phyloP scores from a whole-genome alignment of 2,329 filamentous ascomycete species.

The Colletotrichum echinochloae region DNA sequence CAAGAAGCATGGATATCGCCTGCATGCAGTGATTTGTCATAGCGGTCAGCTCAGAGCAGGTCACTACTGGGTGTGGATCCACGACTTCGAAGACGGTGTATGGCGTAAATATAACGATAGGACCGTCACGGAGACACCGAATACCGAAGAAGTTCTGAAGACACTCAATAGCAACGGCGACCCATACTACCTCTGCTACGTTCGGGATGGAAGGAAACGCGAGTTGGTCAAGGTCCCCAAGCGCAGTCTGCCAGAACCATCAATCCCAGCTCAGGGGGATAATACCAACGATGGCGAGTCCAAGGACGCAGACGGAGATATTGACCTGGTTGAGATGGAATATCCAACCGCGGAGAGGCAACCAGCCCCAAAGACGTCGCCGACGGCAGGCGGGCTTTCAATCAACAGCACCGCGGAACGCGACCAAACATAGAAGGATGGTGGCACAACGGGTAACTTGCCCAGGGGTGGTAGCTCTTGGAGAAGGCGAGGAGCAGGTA shows the following conservation, averaged over 20 bases:
- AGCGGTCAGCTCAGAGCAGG: conserved; percentile 79
- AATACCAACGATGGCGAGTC: not conserved
- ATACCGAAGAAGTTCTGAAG: conserved; percentile 76
- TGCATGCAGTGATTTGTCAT: conserved; percentile 95
- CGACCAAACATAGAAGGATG: conserved; percentile 9
- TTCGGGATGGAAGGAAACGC: conserved; percentile 74
- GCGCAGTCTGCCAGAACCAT: conserved; percentile 1
- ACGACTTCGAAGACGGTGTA: conserved; percentile 79
- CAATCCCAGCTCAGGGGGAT: not conserved
- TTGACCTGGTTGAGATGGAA: not conserved
- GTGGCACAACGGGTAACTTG: not conserved
- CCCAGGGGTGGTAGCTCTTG: not conserved
- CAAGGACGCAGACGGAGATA: conserved; percentile 31
- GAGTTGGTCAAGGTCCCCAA: conserved; percentile 61
- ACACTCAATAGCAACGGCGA: conserved; percentile 77
- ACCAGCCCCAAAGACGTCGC: not conserved
- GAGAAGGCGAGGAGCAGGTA: not conserved
- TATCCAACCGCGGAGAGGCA: not conserved
- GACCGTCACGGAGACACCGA: conserved; percentile 75
- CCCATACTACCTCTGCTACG: conserved; percentile 86
- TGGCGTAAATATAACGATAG: conserved; percentile 98
- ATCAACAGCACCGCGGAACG: not conserved
- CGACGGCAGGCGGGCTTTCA: no score
- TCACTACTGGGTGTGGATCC: conserved; percentile 98
- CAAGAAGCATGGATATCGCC: conserved; percentile 77